Base-by-base conservation (phyloP, 805 yeast species). In the Cyberlindnera meyerae region DNA sequence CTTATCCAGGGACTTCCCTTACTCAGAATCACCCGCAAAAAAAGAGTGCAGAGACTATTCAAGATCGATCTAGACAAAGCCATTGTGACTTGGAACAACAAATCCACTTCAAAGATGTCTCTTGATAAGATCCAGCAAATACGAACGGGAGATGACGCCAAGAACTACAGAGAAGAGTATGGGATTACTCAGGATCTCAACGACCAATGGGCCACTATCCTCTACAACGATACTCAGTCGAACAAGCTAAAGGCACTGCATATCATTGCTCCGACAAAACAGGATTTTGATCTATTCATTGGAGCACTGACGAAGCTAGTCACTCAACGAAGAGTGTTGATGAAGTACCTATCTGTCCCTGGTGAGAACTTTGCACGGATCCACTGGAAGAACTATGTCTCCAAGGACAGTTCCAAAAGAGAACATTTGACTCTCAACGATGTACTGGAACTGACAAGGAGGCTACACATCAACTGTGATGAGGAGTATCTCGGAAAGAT, bases 141-240 rank as follows among this genome's bases (percentile, higher is more conserved):
- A 2, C 60, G 82, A 34, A 66, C 73, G 4, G 85, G 80, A 3
- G 72, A 70, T 15, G 85, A 82, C 49, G 96, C 96, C 1, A 71
- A 73, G 24, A 85, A 86, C 47, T 90, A 88, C 54, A 63, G 96
- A 42, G 96, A 89, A 53, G 95, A 88, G 57, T 75, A 85, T 47
- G 79, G 82, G 25, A 72, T 87, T 1, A 73, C 88, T 2, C 63
- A 75, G 24, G 87, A 81, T 34, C 73, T 71, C 36, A 76, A 77
- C 29, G 64, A 68, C 11, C 60, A 74, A 8, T 90, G 98, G 98
- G 70, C 86, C 1, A 80, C 95, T 0, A 73, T 90, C 22, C 75
- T 87, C 11, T 90, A 86, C 54, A 73, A 68, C 39, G 71, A 75
- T 44, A 67, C 71, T 6, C 66, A 73, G 6, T 77, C 72, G 2